phyloP scores from a whole-genome alignment of 2,329 filamentous ascomycete species.

The Fusarium phyllophilum region DNA sequence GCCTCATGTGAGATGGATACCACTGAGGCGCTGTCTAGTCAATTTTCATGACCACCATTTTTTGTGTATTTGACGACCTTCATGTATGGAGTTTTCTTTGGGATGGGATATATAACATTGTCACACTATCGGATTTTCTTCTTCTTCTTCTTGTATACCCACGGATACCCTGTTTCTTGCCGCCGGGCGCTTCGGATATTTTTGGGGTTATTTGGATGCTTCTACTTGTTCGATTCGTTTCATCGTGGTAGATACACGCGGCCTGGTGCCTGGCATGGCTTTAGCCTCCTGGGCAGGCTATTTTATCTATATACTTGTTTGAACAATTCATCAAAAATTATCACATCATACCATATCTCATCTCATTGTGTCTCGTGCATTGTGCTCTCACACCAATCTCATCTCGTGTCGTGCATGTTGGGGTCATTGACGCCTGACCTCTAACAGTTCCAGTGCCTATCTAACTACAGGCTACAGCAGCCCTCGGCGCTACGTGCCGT shows the following conservation, averaged over 20 bases:
- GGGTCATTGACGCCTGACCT: constrained; percentile 8
- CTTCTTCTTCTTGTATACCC: constrained; percentile 30
- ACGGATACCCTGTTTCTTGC: constrained; percentile 35
- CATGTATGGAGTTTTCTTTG: constrained; percentile 28
- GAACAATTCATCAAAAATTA: neutral
- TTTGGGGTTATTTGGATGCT: neutral
- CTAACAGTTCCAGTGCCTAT: neutral
- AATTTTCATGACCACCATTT: constrained; percentile 13
- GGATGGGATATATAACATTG: neutral
- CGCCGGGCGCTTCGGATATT: constrained; percentile 23
- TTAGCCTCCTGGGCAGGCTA: constrained; percentile 7
- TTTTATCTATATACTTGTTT: neutral
- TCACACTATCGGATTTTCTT: neutral
- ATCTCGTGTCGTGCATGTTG: neutral
- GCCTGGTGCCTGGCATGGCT: constrained; percentile 36
- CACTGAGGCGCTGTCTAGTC: constrained; percentile 9
- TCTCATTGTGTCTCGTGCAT: neutral
- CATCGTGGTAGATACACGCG: constrained; percentile 29
- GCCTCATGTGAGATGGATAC: constrained; percentile 17
- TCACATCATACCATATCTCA: neutral
- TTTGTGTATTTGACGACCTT: constrained; percentile 20
- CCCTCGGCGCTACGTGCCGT: constrained; percentile 30
- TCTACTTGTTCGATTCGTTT: constrained; percentile 1
- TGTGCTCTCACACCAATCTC: neutral
- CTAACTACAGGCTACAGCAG: neutral